Evolutionary conservation across 495 filamentous ascomycete species (phyloP).

Genomic region (Lichina pygmaea): DNA sequence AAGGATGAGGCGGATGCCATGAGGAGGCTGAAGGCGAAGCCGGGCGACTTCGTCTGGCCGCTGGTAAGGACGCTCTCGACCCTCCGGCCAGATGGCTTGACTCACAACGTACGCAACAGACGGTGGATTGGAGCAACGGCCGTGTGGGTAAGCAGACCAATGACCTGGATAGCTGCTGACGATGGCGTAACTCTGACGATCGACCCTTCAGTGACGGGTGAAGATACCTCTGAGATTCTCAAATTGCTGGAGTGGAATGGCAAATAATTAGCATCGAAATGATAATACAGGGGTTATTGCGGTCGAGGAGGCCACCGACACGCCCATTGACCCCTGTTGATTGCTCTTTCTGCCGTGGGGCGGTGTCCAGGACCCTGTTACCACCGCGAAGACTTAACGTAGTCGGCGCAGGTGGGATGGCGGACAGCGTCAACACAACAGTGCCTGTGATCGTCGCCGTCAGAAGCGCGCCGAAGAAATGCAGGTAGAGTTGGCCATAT

Average conservation of each 20-base stretch:
- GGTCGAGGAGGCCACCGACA: too few relatives aligned
- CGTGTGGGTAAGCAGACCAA: conserved; percentile 23
- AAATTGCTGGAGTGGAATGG: conserved; percentile 39
- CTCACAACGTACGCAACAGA: conserved; percentile 15
- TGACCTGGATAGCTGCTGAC: too few relatives aligned
- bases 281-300: not conserved
- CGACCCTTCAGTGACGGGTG: conserved; percentile 25
- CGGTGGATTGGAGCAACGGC: conserved; percentile 87
- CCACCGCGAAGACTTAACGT: too few relatives aligned
- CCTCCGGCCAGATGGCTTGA: not conserved
- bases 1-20: conserved; percentile 45
- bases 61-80: conserved; percentile 22
- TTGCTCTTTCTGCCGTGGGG: too few relatives aligned
- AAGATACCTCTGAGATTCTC: conserved; percentile 61
- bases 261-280: conserved; percentile 9
- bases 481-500: too few relatives aligned
- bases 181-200: not conserved
- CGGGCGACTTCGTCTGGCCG: conserved; percentile 39
- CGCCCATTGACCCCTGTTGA: too few relatives aligned
- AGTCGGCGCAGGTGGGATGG: too few relatives aligned
- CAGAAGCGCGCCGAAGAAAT: too few relatives aligned
- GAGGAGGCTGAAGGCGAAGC: conserved; percentile 30
- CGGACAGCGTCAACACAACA: too few relatives aligned
- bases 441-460: too few relatives aligned
- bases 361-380: too few relatives aligned